phyloP scores from a whole-genome alignment of 805 yeast species.

The Blastobotrys terrestris region DNA sequence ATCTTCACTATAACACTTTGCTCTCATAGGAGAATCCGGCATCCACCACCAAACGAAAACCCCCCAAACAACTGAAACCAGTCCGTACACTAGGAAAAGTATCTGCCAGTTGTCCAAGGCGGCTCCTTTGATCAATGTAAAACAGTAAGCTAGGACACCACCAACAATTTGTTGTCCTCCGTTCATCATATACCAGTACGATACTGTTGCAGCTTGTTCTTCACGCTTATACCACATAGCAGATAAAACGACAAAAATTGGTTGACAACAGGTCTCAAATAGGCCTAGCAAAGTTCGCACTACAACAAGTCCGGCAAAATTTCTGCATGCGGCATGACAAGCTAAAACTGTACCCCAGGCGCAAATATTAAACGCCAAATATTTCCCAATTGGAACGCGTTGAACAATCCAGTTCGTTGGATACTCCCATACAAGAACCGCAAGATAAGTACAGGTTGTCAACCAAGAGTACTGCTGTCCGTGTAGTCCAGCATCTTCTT shows the following conservation, averaged over 20 bases:
- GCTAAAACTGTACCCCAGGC: constrained; percentile 16
- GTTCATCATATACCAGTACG: constrained; percentile 38
- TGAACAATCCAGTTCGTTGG: constrained; percentile 38
- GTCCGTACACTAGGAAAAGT: constrained; percentile 51
- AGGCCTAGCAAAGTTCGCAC: constrained; percentile 46
- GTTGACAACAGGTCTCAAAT: constrained; percentile 48
- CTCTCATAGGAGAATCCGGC: constrained; percentile 46
- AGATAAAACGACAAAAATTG: constrained; percentile 51
- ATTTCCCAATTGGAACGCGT: constrained; percentile 17
- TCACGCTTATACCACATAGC: constrained; percentile 48
- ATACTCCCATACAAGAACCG: constrained; percentile 41
- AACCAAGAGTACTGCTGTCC: constrained; percentile 39
- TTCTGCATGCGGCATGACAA: constrained; percentile 32
- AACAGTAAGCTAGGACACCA: constrained; percentile 45
- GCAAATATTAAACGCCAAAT: constrained; percentile 12
- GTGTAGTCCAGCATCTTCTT: constrained; percentile 34
- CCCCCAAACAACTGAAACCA: constrained; percentile 40
- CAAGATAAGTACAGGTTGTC: constrained; percentile 36
- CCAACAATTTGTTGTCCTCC: constrained; percentile 43
- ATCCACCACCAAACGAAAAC: constrained; percentile 17
- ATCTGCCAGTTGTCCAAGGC: constrained; percentile 43
- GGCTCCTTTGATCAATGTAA: constrained; percentile 31
- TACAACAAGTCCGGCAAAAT: constrained; percentile 41
- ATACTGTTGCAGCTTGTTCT: constrained; percentile 41
- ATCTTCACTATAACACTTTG: constrained; percentile 37